Evolutionary conservation across 179 eudicot genomes (phyloP).

Genomic region (Carnegiea gigantea): DNA sequence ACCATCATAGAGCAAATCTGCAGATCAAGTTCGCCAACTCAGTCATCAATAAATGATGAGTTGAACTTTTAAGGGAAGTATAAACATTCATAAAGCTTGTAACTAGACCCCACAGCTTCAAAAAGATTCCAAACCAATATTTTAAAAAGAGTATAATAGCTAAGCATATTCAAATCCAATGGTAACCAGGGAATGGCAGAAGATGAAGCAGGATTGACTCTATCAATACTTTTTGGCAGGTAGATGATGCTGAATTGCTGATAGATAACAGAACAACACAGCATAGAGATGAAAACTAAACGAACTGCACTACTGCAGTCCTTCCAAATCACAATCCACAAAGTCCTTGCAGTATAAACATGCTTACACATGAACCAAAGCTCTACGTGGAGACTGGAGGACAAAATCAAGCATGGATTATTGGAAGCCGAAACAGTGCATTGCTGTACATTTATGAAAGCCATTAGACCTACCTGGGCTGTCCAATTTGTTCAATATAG

Average conservation of each 20-base stretch:
- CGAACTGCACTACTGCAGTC: neutral
- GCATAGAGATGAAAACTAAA: neutral
- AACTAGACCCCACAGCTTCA: neutral
- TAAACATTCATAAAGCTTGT: neutral
- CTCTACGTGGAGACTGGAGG: neutral
- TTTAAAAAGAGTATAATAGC: neutral
- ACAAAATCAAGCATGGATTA: neutral
- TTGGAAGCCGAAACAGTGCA: neutral
- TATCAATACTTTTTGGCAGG: neutral
- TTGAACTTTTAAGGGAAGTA: neutral
- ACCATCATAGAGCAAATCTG: slow-evolving; percentile 87
- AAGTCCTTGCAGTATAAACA: neutral
- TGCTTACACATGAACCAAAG: neutral
- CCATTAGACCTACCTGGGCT: neutral
- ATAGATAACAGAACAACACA: neutral
- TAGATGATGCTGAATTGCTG: too few relatives aligned
- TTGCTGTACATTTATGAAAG: neutral
- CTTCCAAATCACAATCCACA: neutral
- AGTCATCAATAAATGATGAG: slow-evolving; percentile 13
- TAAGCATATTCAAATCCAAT: neutral
- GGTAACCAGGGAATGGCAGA: neutral
- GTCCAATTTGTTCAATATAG: too few relatives aligned
- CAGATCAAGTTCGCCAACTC: slow-evolving; percentile 6
- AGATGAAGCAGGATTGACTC: neutral
- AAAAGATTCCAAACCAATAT: neutral